A percentile compares a stretch with the other conserved stretches of the same genome.
Evolutionary conservation across 306 rosid species (phyloP).

Genomic region (Argentina anserina): DNA sequence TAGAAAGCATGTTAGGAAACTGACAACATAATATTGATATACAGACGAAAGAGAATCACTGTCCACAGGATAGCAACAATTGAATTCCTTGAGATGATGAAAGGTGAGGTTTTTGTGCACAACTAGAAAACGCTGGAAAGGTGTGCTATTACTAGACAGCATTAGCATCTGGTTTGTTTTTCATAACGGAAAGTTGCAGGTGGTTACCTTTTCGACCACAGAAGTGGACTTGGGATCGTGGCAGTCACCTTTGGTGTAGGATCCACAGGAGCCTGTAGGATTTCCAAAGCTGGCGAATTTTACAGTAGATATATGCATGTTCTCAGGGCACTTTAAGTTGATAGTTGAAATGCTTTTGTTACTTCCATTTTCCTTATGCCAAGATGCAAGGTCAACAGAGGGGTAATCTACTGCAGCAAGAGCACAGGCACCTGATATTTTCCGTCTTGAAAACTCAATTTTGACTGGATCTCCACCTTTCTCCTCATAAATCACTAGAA

Average conservation of each 20-base stretch:
- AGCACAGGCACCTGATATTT: slow-evolving; percentile 48
- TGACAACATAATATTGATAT: neutral
- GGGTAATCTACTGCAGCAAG: slow-evolving; percentile 65
- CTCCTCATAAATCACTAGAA: slow-evolving; percentile 84
- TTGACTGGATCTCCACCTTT: slow-evolving; percentile 79
- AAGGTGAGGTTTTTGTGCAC: neutral
- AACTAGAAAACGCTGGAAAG: neutral
- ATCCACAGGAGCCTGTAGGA: slow-evolving; percentile 80
- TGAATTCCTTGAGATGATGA: neutral
- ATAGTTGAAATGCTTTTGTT: slow-evolving; percentile 32
- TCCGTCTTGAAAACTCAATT: slow-evolving; percentile 53
- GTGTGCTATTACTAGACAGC: neutral
- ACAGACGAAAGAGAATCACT: neutral
- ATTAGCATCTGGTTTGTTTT: neutral
- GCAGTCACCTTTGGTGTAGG: slow-evolving; percentile 61
- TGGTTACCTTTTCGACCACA: slow-evolving; percentile 62
- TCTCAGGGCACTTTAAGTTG: slow-evolving; percentile 55
- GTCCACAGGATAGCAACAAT: neutral
- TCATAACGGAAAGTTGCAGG: neutral
- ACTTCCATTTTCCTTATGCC: slow-evolving; percentile 27
- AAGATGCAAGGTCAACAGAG: slow-evolving; percentile 37
- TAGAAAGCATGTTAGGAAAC: slow-evolving; percentile 10
- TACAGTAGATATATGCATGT: slow-evolving; percentile 39
- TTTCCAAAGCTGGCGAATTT: slow-evolving; percentile 82
- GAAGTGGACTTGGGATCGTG: slow-evolving; percentile 62